phyloP scores from a whole-genome alignment of 495 filamentous ascomycete genomes.

The Neurospora sp. region DNA sequence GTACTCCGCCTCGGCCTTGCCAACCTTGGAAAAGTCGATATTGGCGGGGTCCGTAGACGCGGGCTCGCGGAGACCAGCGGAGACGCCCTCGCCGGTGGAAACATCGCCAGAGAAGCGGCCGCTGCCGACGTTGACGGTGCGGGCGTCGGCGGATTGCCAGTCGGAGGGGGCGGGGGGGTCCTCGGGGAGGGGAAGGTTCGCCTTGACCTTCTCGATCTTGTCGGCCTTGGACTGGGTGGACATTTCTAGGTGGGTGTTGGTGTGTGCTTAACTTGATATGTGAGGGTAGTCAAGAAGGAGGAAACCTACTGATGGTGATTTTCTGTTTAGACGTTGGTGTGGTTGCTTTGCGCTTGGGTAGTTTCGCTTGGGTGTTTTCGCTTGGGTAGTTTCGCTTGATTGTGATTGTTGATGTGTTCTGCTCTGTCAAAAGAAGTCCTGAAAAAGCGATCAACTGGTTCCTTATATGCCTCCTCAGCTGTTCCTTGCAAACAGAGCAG shows the following conservation, averaged over 20 bases:
- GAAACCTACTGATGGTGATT: not conserved
- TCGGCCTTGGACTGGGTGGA: slow-evolving; percentile 41
- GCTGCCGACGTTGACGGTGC: slow-evolving; percentile 57
- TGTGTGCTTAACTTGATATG: not conserved
- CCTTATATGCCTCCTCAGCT: not conserved
- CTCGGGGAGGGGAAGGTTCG: slow-evolving; percentile 71
- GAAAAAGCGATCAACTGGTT: not conserved
- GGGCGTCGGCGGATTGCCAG: slow-evolving; percentile 60
- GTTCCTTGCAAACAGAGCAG: not conserved
- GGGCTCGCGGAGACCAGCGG: slow-evolving; percentile 50
- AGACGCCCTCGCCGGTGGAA: slow-evolving; percentile 36
- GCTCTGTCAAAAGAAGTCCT: not conserved
- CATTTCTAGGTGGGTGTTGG: slow-evolving; percentile 14
- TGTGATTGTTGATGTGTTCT: not conserved
- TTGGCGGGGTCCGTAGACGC: slow-evolving; percentile 44
- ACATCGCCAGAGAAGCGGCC: slow-evolving; percentile 44
- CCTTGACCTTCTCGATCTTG: slow-evolving; percentile 52
- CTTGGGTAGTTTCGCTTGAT: not conserved
- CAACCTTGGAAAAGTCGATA: slow-evolving; percentile 39
- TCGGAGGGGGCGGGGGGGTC: slow-evolving; percentile 61
- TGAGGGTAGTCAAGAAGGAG: not conserved
- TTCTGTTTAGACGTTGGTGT: not conserved
- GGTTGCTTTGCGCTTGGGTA: too few species aligned
- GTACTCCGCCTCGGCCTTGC: slow-evolving; percentile 32
- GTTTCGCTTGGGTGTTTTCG: not conserved